Evolutionary conservation across 164 flowering plant species (phyloP), one percentile per base, ranked within the genome.

Genomic region (Magnolia kwangsiensis): DNA sequence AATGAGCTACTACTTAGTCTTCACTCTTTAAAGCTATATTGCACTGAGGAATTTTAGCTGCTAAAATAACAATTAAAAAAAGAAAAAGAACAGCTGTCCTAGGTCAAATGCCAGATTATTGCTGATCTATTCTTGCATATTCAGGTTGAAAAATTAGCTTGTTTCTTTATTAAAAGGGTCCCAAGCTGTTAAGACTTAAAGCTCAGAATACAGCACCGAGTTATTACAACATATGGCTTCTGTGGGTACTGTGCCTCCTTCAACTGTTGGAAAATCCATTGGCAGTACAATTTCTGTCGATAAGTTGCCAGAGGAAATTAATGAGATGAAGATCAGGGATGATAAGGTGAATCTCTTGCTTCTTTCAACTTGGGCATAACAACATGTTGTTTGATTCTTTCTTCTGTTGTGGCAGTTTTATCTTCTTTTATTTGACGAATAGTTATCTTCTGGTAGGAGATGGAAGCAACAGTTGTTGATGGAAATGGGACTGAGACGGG

Each of bases 401-500:
- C 31, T 23, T 71, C 63, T 24, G 18, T 72, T 72, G 37, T 8
- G 8, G 37, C 63, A 6, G 8, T 10, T 50, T 71, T 50, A 68
- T 21, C 50, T 29, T 64, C 51, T 50, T 64, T 50, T 50, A 55
- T 16, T 9, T 1, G 21, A 37, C 45, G 45, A 37, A 7, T 63
- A 37, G 67, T 9, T 76, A 27, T 64, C 27, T 75, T 2, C 50
- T 67, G 49, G 11, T 51, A 90, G 92, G 92, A 90, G 82, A 84
- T 90, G 88, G 96, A 91, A 83, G 89, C 90, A 49, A 81, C 88
- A 3, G 81, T 91, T 63, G 90, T 91, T 21, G 86, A 90, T 85
- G 96, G 89, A 66, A 89, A 86, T 84, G 93, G 93, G 74, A 87
- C 91, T 67, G 93, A 91, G 77, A 87, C 89, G 3, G 95, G 96